Base-by-base conservation (phyloP, 2,329 filamentous ascomycete species). In the Periconia sp. region DNA sequence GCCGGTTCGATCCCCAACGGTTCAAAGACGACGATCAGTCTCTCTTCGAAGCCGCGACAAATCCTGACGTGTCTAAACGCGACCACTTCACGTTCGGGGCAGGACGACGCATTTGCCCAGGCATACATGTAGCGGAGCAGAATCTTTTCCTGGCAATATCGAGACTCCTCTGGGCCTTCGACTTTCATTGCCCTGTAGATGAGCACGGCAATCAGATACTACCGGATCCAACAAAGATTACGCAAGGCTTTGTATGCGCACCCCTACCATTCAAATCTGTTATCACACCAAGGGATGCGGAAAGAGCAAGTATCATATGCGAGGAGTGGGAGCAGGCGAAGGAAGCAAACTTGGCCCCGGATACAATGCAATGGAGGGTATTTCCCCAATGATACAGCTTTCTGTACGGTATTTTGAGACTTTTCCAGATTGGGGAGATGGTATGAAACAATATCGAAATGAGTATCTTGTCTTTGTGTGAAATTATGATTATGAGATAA, bases 51-150 rank as follows among this genome's bases (percentile, higher is more conserved):
- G 53, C 53, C 17, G 57, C 60, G 11, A 45, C 42, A 11, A 53
- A 60, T n/a, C 23, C 52, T 0, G 59, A 68, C 14, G 46, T 49
- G 10, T 43, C 49, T 2, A 63, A 61, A 15, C 58, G 58, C 46
- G 72, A 74, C 15, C 70, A 74, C 45, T 74, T 65, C 23, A 60
- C 58, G 11, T 77, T 73, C 50, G 73, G 74, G 14, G 65, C 66
- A 41, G 75, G 75, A 2, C 62, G 73, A 2, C 61, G 71, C 8
- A 59, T 70, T 17, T 74, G 71, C 48, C 67, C 65, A 1, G 70
- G 70, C 19, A 66, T 68, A 50, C 66, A 71, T 42, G 56, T 74
- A 18, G 71, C 68, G 1, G 63, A 70, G 46, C 59, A 63, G 7
- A 64, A 50, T 13, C 54, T 73, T 3, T 68, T 65, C 14, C 56